Conservation (phyloP, 805 yeast genomes). For the Komagataella populi region DNA sequence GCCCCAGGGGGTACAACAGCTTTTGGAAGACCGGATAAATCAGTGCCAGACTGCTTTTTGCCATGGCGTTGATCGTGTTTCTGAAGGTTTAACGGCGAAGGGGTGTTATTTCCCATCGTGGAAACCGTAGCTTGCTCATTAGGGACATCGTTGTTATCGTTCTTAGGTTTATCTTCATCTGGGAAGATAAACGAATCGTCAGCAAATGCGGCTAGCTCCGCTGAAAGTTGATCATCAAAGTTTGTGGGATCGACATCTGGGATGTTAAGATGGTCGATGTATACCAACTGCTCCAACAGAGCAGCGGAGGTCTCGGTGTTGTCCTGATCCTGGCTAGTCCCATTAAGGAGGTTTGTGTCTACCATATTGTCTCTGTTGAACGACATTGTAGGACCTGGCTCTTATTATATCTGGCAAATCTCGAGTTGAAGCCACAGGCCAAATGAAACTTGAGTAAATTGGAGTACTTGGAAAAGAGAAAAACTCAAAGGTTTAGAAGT, state of each 20-base stretch:
- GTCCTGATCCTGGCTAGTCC: background rate
- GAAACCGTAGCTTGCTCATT: background rate
- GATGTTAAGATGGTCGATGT: slow-evolving; percentile 58
- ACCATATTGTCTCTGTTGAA: background rate
- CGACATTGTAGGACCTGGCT: background rate
- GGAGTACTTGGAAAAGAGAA: background rate
- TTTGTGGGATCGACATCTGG: slow-evolving; percentile 26
- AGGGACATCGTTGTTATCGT: slow-evolving; percentile 6
- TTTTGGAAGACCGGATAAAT: slow-evolving; percentile 32
- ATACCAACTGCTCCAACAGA: slow-evolving; percentile 63
- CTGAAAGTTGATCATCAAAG: slow-evolving; percentile 38
- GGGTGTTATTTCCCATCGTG: background rate
- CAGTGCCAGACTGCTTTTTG: background rate
- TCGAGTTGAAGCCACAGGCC: background rate
- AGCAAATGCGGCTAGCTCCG: slow-evolving; percentile 71
- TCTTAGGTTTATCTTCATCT: slow-evolving; percentile 60
- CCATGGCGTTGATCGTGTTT: background rate
- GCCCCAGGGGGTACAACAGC: slow-evolving; percentile 69
- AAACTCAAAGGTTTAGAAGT: background rate
- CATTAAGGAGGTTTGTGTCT: background rate
- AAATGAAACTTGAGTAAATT: background rate
- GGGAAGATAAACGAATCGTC: slow-evolving; percentile 72
- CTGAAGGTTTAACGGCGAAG: background rate
- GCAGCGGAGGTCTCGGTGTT: slow-evolving; percentile 25
- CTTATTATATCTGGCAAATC: background rate